These are phyloP conservation scores for Phaeotremella fagi DNA, from an alignment of 768 basidiomycete genomes.

Conservation along the genomic window DNA sequence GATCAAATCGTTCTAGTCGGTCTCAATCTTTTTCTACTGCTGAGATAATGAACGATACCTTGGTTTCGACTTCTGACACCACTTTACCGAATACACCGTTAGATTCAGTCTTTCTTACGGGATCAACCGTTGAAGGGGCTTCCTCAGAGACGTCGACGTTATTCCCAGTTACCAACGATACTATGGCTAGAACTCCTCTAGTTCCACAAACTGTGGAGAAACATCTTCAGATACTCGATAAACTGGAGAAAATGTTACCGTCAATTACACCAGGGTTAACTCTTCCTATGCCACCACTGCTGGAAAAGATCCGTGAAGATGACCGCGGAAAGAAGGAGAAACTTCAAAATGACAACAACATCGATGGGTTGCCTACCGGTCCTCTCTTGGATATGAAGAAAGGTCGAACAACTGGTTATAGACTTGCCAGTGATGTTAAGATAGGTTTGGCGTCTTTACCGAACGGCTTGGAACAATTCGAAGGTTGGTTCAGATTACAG, in stretches of 20 bases:
- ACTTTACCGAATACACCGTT: not conserved
- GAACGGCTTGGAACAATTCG: slow-evolving; percentile 21
- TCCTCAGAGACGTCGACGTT: not conserved
- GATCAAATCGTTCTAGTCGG: not conserved
- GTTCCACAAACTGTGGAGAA: slow-evolving; percentile 14
- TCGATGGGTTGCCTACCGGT: slow-evolving; percentile 8
- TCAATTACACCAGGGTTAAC: slow-evolving; percentile 34
- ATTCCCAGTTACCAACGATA: not conserved
- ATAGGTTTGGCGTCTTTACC: slow-evolving; percentile 27
- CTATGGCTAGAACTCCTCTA: not conserved
- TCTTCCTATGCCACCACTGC: slow-evolving; percentile 34
- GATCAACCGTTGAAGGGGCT: not conserved
- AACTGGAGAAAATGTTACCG: slow-evolving; percentile 16
- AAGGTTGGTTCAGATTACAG: slow-evolving; percentile 32
- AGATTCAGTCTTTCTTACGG: not conserved
- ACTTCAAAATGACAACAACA: slow-evolving; percentile 7
- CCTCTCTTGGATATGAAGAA: slow-evolving; percentile 5
- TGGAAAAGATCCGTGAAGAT: slow-evolving; percentile 26
- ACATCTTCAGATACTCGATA: slow-evolving; percentile 16
- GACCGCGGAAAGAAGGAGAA: slow-evolving; percentile 20
- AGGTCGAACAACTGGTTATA: slow-evolving; percentile 27
- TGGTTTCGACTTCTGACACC: not conserved
- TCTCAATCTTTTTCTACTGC: not conserved
- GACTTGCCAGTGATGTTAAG: slow-evolving; percentile 37
- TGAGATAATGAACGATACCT: not conserved